Conservation (phyloP, 495 filamentous ascomycete species). For the Staphylotrichum tortipilum region DNA sequence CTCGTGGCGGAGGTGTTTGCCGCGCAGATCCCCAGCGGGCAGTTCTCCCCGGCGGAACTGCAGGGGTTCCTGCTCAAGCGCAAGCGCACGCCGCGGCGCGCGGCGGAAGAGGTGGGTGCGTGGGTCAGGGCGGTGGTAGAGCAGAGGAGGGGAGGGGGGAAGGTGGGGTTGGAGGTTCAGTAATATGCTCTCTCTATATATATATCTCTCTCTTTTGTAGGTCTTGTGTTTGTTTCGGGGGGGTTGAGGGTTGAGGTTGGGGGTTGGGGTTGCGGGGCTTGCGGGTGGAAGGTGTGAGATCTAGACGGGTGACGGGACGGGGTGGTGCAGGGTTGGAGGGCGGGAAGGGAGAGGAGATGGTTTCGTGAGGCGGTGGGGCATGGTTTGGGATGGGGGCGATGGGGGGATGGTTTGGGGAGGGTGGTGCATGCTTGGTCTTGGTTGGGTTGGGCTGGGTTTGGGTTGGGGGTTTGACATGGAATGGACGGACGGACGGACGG, state of each 20-base stretch:
- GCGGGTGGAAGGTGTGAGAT: too few species aligned
- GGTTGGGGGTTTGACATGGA: too few species aligned
- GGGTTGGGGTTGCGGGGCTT: neutral
- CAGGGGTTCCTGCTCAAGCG: conserved; percentile 60
- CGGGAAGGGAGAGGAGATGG: neutral
- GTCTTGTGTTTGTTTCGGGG: neutral
- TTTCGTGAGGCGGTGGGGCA: too few species aligned
- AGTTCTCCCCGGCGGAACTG: conserved; percentile 61
- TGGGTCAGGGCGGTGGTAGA: conserved; percentile 47
- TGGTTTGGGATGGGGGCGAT: too few species aligned
- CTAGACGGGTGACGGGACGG: too few species aligned
- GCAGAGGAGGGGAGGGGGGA: conserved; percentile 35
- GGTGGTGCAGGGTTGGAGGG: neutral
- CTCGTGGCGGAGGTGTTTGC: conserved; percentile 39
- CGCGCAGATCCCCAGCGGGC: conserved; percentile 35
- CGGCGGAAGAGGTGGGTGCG: conserved; percentile 43
- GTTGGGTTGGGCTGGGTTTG: too few species aligned
- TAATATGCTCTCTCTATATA: conserved; percentile 5
- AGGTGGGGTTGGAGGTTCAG: conserved; percentile 31
- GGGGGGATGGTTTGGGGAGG: too few species aligned
- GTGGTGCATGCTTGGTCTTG: too few species aligned
- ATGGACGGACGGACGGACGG: neutral
- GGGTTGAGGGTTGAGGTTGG: too few species aligned
- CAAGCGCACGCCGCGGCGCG: conserved; percentile 51
- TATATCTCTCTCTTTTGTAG: neutral